These are phyloP conservation scores for Kernera saxatilis DNA, from an alignment of 345 rosid genomes.

Conservation along the genomic window DNA sequence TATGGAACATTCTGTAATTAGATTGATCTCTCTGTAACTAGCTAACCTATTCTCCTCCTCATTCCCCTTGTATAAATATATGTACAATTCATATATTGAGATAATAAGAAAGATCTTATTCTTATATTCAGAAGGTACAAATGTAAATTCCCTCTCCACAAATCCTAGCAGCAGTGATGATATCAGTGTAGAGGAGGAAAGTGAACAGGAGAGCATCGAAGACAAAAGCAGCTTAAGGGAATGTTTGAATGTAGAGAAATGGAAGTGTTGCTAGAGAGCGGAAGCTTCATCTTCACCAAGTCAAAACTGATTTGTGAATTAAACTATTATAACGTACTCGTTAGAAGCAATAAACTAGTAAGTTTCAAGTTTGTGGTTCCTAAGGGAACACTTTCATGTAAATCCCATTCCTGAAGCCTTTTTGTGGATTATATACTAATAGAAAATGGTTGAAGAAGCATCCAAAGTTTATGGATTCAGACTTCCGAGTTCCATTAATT, in stretches of 20 bases:
- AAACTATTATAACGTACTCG: background rate
- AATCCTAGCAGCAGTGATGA: background rate
- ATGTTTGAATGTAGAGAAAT: background rate
- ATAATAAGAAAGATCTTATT: too few relatives aligned
- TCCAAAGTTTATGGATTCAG: too few relatives aligned
- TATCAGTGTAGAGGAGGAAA: background rate
- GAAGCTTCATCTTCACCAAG: slow-evolving; percentile 7
- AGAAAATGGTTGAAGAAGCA: too few relatives aligned
- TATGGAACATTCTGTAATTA: too few relatives aligned
- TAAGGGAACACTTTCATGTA: too few relatives aligned
- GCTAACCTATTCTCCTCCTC: too few relatives aligned
- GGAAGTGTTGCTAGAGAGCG: background rate
- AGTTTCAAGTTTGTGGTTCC: background rate
- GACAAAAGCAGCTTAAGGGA: background rate
- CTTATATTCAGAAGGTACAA: background rate
- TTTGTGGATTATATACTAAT: too few relatives aligned
- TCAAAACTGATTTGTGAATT: slow-evolving; percentile 15
- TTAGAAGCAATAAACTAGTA: background rate
- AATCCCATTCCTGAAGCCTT: too few relatives aligned
- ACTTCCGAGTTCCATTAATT: too few relatives aligned
- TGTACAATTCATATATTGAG: too few relatives aligned
- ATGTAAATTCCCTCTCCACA: background rate
- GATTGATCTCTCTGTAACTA: too few relatives aligned
- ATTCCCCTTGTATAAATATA: too few relatives aligned
- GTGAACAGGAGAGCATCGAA: background rate